Base-by-base conservation (phyloP, 306 rosid species). In the Cicer chorassanicum region DNA sequence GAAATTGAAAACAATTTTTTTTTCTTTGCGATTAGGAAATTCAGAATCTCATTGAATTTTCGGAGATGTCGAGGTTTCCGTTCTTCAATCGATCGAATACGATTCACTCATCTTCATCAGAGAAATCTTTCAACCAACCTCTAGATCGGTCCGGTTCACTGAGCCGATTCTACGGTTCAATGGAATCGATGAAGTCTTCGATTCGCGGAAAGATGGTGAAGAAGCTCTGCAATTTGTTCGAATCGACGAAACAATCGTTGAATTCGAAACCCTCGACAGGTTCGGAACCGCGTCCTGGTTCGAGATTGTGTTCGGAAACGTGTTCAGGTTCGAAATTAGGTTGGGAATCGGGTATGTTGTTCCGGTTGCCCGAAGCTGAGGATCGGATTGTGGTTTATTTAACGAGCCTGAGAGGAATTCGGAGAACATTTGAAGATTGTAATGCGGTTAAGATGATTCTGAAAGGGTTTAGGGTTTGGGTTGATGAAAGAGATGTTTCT, bases 391-490 rank as follows among this genome's bases (percentile, higher is more conserved):
- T 94, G 3, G 85, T 90, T 55, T 94, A 90, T 15, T 67, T 90
- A 39, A 94, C 99, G 9, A 92, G 97, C 74, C 82, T 94, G 67
- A 79, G 98, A 19, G 97, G 99, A 9, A 67, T 94, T 69, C 86
- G 99, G 12, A 82, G 99, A 73, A 94, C 99, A 0, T 90, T 79
- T 40, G 99, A 94, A 77, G 99, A 94, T 72, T 94, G 99, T 78
- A 86, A 89, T 41, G 91, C 98, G 0, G 98, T 94, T 18, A 74
- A 80, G 84, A 92, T 80, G 83, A 92, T 94, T 9, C 86, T 94
- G 51, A 82, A 86, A 68, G 97, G 99, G 40, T 94, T 92, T 70
- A 86, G 99, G 86, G 86, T 94, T 65, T 92, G 99, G 97, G 88
- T 94, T 16, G 99, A 94, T 8, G 99, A 92, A 73, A 84, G 99